Evolutionary conservation across 1,284 basidiomycete genomes (phyloP).

Genomic region (Mycocalia duriaeana): DNA sequence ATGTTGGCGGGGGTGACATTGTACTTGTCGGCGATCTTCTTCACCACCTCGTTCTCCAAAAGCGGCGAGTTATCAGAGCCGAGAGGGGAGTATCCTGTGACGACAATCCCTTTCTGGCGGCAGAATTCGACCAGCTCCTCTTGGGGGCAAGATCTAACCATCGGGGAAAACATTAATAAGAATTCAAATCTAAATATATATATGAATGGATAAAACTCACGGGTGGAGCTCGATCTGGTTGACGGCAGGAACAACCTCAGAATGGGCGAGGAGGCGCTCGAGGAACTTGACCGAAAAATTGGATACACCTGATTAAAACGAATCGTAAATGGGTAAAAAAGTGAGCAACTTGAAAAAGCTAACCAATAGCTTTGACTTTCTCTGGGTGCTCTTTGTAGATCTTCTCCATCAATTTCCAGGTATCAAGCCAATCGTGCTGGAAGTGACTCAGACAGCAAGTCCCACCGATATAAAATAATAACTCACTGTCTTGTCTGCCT

Average conservation of each 20-base stretch:
- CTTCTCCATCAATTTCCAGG: slow-evolving; percentile 78
- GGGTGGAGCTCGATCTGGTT: slow-evolving; percentile 82
- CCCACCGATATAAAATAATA: slow-evolving; percentile 1
- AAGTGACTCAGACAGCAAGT: background rate
- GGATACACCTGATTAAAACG: slow-evolving; percentile 47
- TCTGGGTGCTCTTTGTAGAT: slow-evolving; percentile 58
- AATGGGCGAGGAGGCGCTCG: slow-evolving; percentile 51
- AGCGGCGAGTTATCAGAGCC: slow-evolving; percentile 76
- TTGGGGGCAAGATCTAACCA: slow-evolving; percentile 52
- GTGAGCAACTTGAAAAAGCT: slow-evolving; percentile 6
- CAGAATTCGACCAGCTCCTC: slow-evolving; percentile 61
- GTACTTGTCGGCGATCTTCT: slow-evolving; percentile 51
- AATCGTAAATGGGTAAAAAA: background rate
- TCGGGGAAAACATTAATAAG: background rate
- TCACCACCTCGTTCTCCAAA: slow-evolving; percentile 51
- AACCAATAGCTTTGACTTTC: slow-evolving; percentile 71
- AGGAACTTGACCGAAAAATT: slow-evolving; percentile 66
- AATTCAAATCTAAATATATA: background rate
- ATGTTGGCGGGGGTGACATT: slow-evolving; percentile 51
- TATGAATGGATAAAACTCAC: slow-evolving; percentile 29
- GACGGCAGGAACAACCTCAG: slow-evolving; percentile 69
- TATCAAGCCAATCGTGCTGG: slow-evolving; percentile 59
- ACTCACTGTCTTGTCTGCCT: slow-evolving; percentile 40
- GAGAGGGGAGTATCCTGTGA: slow-evolving; percentile 76
- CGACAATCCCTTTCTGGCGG: slow-evolving; percentile 53